Percentiles rank a stretch among this genome's conserved stretches.
These are phyloP conservation scores for Pseudogymnoascus sp. DNA, from an alignment of 2,329 filamentous ascomycete species.

Conservation along the genomic window DNA sequence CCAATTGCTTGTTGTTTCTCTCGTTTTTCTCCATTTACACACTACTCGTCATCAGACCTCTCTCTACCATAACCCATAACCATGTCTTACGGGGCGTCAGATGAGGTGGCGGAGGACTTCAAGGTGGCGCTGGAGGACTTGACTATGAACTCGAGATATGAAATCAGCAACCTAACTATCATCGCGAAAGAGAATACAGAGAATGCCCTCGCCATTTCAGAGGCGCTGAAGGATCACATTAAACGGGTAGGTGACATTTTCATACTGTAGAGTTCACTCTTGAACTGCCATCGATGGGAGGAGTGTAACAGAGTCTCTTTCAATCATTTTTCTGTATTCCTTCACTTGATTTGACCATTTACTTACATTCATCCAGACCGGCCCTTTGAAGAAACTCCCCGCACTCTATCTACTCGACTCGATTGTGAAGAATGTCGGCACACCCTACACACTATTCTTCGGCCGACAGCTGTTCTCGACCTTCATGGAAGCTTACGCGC, in stretches of 20 bases:
- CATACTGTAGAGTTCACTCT: conserved; percentile 15
- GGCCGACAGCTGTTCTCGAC: conserved; percentile 85
- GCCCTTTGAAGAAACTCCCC: conserved; percentile 81
- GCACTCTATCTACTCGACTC: conserved; percentile 98
- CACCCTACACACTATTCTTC: conserved; percentile 92
- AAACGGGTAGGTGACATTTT: conserved; percentile 63
- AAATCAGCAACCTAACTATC: conserved; percentile 94
- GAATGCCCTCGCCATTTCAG: conserved; percentile 86
- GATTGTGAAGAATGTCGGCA: conserved; percentile 97
- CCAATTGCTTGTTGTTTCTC: background rate
- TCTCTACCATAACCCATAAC: conserved; percentile 35
- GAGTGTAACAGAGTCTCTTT: conserved; percentile 19
- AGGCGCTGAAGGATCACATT: conserved; percentile 87
- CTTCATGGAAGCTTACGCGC: conserved; percentile 92
- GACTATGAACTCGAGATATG: conserved; percentile 81
- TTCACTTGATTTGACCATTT: conserved; percentile 23
- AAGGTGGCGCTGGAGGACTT: conserved; percentile 87
- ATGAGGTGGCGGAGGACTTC: conserved; percentile 92
- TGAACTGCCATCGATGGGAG: background rate
- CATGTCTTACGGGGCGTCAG: conserved; percentile 56
- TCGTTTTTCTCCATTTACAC: background rate
- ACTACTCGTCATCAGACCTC: background rate
- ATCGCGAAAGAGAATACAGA: conserved; percentile 97
- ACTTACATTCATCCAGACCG: conserved; percentile 55
- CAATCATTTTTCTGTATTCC: conserved; percentile 13